Evolutionary conservation across 306 rosid species (phyloP), one percentile per base, ranked within the genome.

Genomic region (Luffa aegyptiaca): DNA sequence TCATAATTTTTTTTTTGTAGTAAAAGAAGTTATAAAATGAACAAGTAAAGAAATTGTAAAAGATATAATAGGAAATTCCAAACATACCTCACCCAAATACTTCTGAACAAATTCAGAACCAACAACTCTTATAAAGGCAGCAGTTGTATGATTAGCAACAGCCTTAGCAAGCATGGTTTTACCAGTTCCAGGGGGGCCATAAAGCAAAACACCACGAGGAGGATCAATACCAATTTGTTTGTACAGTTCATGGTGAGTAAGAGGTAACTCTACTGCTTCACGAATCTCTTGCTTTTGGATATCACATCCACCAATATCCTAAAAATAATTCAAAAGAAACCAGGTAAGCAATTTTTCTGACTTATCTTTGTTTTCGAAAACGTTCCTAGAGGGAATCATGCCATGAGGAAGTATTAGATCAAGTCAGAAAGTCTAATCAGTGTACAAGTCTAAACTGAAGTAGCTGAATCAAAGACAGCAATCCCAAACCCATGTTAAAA

Each of bases 81-180:
- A 49, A 18, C 93, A 80, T 90, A 96, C 99, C 97, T 96, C 99
- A 1, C 99, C 99, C 86, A 96, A 90, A 82, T 96, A 96, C 89
- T 96, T 96, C 86, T 96, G 99, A 83, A 96, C 99, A 83, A 96
- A 96, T 84, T 96, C 99, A 33, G 99, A 96, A 44, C 99, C 99
- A 74, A 96, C 99, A 83, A 96, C 99, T 89, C 99, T 89, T 57
- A 96, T 96, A 86, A 96, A 96, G 84, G 99, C 99, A 0, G 99
- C 99, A 55, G 99, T 96, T n/a, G 99, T 96, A 81, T 87, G 92
- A 85, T 96, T 89, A 61, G 99, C 99, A 88, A 96, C 99, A 82
- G 99, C 99, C 90, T 96, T 96, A 35, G 99, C 99, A 48, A 96
- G 91, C 99, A 96, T 96, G 45, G 99, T 96, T 86, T 96, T 96